A percentile compares a stretch with the other conserved stretches of the same genome.
phyloP scores from a whole-genome alignment of 129 eudicot species.

The Scalesia atractyloides region DNA sequence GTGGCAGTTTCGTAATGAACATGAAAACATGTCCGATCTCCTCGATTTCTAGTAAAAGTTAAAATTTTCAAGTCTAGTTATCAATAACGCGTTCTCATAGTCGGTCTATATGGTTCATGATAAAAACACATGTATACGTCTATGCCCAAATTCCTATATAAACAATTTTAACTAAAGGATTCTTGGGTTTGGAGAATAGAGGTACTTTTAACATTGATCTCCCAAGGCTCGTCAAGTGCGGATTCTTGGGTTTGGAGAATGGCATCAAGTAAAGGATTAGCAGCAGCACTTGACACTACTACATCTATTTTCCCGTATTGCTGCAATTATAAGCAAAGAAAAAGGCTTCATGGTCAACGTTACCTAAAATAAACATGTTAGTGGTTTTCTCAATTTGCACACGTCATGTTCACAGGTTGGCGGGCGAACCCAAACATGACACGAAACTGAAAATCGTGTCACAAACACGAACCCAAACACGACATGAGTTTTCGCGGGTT shows the following conservation, averaged over 20 bases:
- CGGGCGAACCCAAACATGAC: no score
- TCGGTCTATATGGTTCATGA: background rate
- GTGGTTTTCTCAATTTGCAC: background rate
- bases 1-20: no score
- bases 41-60: background rate
- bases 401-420: no score
- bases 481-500: no score
- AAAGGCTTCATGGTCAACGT: slow-evolving; percentile 1
- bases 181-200: no score
- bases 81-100: no score
- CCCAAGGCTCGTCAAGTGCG: slow-evolving; percentile 92
- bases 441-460: no score
- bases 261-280: slow-evolving; percentile 67
- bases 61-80: background rate
- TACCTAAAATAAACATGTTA: background rate
- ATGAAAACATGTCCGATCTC: no score
- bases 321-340: slow-evolving; percentile 43
- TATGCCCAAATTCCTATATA: background rate
- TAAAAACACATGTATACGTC: background rate
- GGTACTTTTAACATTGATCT: slow-evolving; percentile 81
- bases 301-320: slow-evolving; percentile 89
- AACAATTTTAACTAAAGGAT: no score
- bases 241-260: slow-evolving; percentile 77
- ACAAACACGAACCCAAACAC: background rate
- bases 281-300: slow-evolving; percentile 93